phyloP scores from a whole-genome alignment of 495 filamentous ascomycete genomes.

The Cenococcum geophilum region DNA sequence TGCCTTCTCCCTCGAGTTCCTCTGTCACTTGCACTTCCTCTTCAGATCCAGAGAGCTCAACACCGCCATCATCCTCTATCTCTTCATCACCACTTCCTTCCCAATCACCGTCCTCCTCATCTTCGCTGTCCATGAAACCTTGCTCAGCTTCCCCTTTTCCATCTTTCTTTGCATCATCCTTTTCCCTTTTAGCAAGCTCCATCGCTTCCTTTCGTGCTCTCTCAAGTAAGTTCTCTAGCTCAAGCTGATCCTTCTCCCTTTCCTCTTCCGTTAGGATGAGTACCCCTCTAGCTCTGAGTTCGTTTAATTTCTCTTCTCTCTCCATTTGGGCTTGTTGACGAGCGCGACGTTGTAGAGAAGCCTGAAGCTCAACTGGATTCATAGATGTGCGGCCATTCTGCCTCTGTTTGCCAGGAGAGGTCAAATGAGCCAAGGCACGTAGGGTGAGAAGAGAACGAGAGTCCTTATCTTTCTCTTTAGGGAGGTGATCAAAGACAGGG shows the following conservation, averaged over 20 bases:
- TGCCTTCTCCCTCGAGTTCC: slow-evolving; percentile 25
- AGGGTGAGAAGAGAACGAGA: slow-evolving; percentile 59
- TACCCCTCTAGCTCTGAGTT: slow-evolving; percentile 70
- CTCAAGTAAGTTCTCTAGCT: slow-evolving; percentile 81
- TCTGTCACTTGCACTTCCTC: slow-evolving; percentile 27
- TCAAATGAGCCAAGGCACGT: slow-evolving; percentile 68
- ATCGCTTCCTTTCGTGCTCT: slow-evolving; percentile 75
- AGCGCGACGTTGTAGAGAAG: slow-evolving; percentile 58
- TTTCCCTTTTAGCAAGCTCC: slow-evolving; percentile 70
- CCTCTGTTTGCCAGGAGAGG: slow-evolving; percentile 53
- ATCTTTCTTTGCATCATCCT: slow-evolving; percentile 59
- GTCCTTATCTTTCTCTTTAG: slow-evolving; percentile 52
- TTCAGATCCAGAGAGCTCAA: slow-evolving; percentile 34
- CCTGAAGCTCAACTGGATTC: slow-evolving; percentile 63
- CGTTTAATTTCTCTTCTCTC: slow-evolving; percentile 69
- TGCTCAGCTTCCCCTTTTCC: slow-evolving; percentile 47
- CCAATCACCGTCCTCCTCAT: slow-evolving; percentile 57
- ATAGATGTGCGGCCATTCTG: slow-evolving; percentile 46
- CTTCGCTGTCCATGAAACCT: slow-evolving; percentile 52
- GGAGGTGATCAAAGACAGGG: slow-evolving; percentile 65
- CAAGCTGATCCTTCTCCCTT: slow-evolving; percentile 66
- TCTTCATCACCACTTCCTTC: slow-evolving; percentile 51
- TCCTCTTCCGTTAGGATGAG: slow-evolving; percentile 83
- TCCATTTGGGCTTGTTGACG: slow-evolving; percentile 74
- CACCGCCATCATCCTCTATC: slow-evolving; percentile 43